These are phyloP conservation scores for Hypoxylon rubiginosum DNA, from an alignment of 2,329 filamentous ascomycete genomes.

Conservation along the genomic window DNA sequence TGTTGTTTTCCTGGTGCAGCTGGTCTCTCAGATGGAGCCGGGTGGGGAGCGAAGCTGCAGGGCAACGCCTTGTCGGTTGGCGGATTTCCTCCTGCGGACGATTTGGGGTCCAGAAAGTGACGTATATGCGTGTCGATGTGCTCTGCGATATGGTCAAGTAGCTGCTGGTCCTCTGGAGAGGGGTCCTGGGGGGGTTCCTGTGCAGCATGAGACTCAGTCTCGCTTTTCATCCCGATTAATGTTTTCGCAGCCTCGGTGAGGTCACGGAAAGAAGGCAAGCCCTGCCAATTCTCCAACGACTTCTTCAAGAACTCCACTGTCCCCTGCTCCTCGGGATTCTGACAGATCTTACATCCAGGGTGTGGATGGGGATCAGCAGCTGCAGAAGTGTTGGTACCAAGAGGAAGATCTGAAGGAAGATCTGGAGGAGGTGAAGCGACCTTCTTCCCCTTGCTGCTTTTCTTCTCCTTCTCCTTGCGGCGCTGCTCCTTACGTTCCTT, in stretches of 20 bases:
- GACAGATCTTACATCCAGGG: slow-evolving; percentile 42
- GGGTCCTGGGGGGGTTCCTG: background rate
- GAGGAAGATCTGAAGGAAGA: slow-evolving; percentile 27
- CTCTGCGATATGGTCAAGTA: slow-evolving; percentile 40
- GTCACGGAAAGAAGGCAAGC: slow-evolving; percentile 41
- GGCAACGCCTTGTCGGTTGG: slow-evolving; percentile 4
- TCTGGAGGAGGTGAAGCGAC: slow-evolving; percentile 28
- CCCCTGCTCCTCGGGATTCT: slow-evolving; percentile 27
- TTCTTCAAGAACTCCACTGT: slow-evolving; percentile 24
- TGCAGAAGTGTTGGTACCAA: slow-evolving; percentile 12
- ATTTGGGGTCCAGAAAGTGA: slow-evolving; percentile 29
- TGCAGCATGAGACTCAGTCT: slow-evolving; percentile 4
- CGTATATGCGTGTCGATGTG: slow-evolving; percentile 43
- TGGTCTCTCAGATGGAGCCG: background rate
- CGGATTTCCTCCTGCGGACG: background rate
- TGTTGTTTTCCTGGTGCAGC: slow-evolving; percentile 9
- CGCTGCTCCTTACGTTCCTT: slow-evolving; percentile 35
- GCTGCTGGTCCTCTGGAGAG: slow-evolving; percentile 28
- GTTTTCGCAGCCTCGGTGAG: slow-evolving; percentile 31
- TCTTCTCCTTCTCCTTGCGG: slow-evolving; percentile 33
- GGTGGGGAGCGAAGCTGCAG: background rate
- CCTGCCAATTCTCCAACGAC: slow-evolving; percentile 25
- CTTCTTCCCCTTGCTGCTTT: slow-evolving; percentile 37
- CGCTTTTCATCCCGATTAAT: slow-evolving; percentile 16
- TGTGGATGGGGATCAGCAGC: slow-evolving; percentile 24